Conservation (phyloP, 805 yeast species). For the Metschnikowia kofuensis region DNA sequence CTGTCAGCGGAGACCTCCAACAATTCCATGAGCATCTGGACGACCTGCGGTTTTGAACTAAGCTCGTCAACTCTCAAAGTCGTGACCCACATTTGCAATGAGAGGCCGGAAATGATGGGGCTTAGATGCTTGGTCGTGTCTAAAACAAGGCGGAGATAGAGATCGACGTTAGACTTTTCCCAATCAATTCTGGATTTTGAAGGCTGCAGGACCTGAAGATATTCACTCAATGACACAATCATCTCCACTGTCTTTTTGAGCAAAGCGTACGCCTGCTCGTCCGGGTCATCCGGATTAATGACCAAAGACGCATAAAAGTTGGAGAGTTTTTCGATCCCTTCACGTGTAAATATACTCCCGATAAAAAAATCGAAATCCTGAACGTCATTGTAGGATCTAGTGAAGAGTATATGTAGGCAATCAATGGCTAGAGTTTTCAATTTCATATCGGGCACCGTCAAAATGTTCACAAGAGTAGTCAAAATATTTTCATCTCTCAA, state of each 20-base stretch:
- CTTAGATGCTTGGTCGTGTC: conserved; percentile 82
- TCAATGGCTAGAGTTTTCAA: conserved; percentile 84
- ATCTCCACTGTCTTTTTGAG: conserved; percentile 89
- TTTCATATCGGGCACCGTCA: conserved; percentile 57
- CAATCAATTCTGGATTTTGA: conserved; percentile 42
- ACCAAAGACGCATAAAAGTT: conserved; percentile 62
- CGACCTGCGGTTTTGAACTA: conserved; percentile 54
- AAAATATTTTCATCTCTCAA: conserved; percentile 66
- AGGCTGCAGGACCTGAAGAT: conserved; percentile 50
- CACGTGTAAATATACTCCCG: conserved; percentile 70
- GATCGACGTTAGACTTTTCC: conserved; percentile 59
- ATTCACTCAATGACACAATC: conserved; percentile 83
- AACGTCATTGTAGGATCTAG: conserved; percentile 64
- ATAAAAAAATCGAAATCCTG: conserved; percentile 75
- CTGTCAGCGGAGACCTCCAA: conserved; percentile 77
- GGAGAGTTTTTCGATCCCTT: conserved; percentile 68
- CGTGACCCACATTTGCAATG: conserved; percentile 92
- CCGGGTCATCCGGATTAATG: conserved; percentile 65
- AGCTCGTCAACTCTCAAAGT: conserved; percentile 78
- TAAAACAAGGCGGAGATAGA: conserved; percentile 71
- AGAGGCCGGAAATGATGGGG: conserved; percentile 83
- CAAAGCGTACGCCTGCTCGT: conserved; percentile 76
- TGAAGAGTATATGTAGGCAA: conserved; percentile 83
- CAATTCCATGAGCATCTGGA: conserved; percentile 58
- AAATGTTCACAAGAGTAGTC: conserved; percentile 56